Base-by-base conservation (phyloP, 2,329 filamentous ascomycete species). In the Hymenotorrendiella dingleyae region DNA sequence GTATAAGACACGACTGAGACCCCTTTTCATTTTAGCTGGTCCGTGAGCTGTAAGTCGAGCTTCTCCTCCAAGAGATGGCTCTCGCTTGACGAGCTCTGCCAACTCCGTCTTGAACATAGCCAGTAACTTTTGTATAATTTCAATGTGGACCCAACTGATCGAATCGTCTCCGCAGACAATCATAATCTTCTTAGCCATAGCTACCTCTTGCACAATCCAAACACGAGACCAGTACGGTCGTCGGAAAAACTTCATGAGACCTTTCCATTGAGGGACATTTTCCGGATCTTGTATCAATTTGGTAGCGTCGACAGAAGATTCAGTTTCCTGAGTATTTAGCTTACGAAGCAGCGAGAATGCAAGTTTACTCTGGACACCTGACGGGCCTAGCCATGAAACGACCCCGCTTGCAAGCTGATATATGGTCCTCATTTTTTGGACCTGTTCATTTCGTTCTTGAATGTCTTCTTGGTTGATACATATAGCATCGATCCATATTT, bases 381-480 rank as follows among this genome's bases (percentile, higher is more conserved):
- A n/a, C 26, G 33, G n/a, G 22, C 42, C 36, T 17, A 40, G 39
- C 34, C 43, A 42, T 22, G 36, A 20, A n/a, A 35, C 12, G 16
- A 47, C 45, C 3, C n/a, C 24, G 6, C 28, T 41, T 14, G 45
- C 40, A 21, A 26, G 32, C 4, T 16, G 24, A 30, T 49, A 49
- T 14, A 49, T 49, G n/a, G 6, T 26, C n/a, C 36, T 19, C 46
- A 49, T 49, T 17, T 46, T 45, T 17, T 16, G 10, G 17, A 49
- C 40, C 36, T 49, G 43, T 4, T 41, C 35, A 12, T 37, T 30
- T 20, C 39, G 32, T 29, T 69, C 28, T 66, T 63, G 27, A 58
- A 70, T 46, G 68, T 67, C 39, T 60, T 71, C 21, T 67, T 69
- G 46, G 33, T 44, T 39, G 29, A 47, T 44, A 27, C 45, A 47